Evolutionary conservation across 2,329 filamentous ascomycete species (phyloP), one percentile per base, ranked within the genome.

Genomic region (Xylariales sp.): DNA sequence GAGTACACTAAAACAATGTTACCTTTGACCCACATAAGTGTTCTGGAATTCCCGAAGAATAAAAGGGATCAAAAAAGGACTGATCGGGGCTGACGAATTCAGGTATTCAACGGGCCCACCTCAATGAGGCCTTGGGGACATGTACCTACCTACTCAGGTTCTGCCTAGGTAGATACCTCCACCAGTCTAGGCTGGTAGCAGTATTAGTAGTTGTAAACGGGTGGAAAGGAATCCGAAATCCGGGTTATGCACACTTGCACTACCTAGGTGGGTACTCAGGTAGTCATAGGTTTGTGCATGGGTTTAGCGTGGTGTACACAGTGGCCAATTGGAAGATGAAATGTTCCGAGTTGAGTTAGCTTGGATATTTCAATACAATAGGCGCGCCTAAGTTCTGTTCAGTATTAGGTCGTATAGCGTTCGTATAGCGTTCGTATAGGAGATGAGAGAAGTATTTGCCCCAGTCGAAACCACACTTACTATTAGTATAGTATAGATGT

Each of bases 141-240:
- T 23, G 23, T 23, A 23, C 28, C 39, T 56, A 56, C 28, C 23
- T 23, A 23, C 23, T 23, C 23, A 23, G 23, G 23, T 23, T 23
- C 23, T 59, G 36, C 45, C 56, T 18, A 59, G 36, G 54, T 30
- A 55, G 53, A 2, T 16, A 43, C 23, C 23, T 23, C 23, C 23
- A 23, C 23, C 23, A 23, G 23, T 23, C 23, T 23, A 23, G 23
- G 23, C 23, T 23, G 23, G 23, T 23, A 23, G 23, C 2, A 23
- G 23, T 23, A 39, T 8, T 39, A 7, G 34, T 18, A 16, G 36
- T 34, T 10, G 14, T 5, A 7, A 12, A 32, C 52, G 52, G 34
- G 14, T 48, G 18, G 32, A 50, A 16, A 39, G 49, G 60, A 63
- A 50, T 63, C 60, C 60, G 60, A n/a, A 48, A 48, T 39, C 52